Conservation (phyloP, 306 rosid genomes). For the Castanea crenata region DNA sequence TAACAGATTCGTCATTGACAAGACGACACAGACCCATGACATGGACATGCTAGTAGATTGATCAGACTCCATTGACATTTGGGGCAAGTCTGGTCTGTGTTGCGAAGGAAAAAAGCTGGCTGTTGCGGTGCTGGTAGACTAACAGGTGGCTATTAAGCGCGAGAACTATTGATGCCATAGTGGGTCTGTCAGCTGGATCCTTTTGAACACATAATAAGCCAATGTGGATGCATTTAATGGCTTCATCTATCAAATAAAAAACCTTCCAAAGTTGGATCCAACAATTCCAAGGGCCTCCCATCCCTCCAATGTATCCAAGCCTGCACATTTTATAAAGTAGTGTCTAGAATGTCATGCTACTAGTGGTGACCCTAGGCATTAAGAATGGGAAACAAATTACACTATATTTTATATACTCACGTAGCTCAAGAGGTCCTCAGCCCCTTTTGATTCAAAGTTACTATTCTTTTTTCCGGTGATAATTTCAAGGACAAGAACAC, state of each 20-base stretch:
- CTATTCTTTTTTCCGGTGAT: constrained; percentile 21
- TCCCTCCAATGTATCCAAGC: constrained; percentile 55
- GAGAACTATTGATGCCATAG: constrained; percentile 19
- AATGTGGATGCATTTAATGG: constrained; percentile 21
- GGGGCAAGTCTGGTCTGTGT: background rate
- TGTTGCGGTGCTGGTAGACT: background rate
- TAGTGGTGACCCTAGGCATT: background rate
- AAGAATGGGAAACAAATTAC: background rate
- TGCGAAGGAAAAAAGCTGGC: background rate
- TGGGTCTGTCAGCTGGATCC: constrained; percentile 24
- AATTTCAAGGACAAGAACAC: constrained; percentile 22
- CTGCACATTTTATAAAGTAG: constrained; percentile 7
- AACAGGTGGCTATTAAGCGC: background rate
- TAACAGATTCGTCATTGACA: background rate
- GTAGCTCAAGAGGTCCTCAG: constrained; percentile 18
- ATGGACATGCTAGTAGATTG: background rate
- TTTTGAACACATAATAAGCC: constrained; percentile 34
- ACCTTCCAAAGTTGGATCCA: constrained; percentile 9
- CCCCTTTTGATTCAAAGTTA: constrained; percentile 9
- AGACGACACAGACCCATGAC: background rate
- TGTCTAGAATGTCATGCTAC: too few relatives aligned
- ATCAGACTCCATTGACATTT: background rate
- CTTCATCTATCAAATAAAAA: background rate
- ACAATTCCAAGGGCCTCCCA: constrained; percentile 18
- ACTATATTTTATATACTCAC: background rate